Evolutionary conservation across 1,284 basidiomycete species (phyloP).

Genomic region (Fereydounia khargensis): DNA sequence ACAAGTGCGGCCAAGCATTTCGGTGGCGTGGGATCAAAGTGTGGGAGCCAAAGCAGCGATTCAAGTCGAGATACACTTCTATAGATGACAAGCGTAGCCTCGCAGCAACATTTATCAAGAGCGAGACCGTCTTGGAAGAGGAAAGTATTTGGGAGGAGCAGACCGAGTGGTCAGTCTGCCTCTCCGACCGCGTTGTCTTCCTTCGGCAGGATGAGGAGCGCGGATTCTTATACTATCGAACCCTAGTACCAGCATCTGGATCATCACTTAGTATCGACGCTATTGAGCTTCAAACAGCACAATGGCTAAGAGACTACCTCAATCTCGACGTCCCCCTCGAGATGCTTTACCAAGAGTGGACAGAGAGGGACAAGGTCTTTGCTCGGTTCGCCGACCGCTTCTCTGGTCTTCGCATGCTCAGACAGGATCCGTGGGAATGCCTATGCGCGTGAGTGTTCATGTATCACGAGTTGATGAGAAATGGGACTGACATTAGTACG

Average conservation of each 20-base stretch:
- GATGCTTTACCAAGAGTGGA: slow-evolving; percentile 78
- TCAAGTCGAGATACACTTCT: too few relatives aligned
- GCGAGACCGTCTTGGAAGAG: neutral
- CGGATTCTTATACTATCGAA: slow-evolving; percentile 43
- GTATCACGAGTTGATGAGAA: neutral
- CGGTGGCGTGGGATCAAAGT: slow-evolving; percentile 48
- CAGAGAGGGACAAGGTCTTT: slow-evolving; percentile 72
- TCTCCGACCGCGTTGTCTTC: slow-evolving; percentile 52
- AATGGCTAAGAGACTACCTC: slow-evolving; percentile 84
- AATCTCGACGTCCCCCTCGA: slow-evolving; percentile 75
- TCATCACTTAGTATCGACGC: neutral
- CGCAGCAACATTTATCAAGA: too few relatives aligned
- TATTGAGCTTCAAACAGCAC: slow-evolving; percentile 61
- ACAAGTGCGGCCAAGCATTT: slow-evolving; percentile 55
- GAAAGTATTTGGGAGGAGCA: slow-evolving; percentile 15
- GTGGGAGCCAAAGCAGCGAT: slow-evolving; percentile 11
- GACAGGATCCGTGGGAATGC: slow-evolving; percentile 86
- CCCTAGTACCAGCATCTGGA: slow-evolving; percentile 14
- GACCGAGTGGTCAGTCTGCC: slow-evolving; percentile 52
- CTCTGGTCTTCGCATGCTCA: slow-evolving; percentile 67
- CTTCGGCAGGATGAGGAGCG: slow-evolving; percentile 45
- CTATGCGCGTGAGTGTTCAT: slow-evolving; percentile 32
- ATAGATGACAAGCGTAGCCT: too few relatives aligned
- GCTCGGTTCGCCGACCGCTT: slow-evolving; percentile 66
- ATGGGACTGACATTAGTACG: neutral